phyloP scores from a whole-genome alignment of 1,284 basidiomycete species.

The Heterobasidion parviporum region DNA sequence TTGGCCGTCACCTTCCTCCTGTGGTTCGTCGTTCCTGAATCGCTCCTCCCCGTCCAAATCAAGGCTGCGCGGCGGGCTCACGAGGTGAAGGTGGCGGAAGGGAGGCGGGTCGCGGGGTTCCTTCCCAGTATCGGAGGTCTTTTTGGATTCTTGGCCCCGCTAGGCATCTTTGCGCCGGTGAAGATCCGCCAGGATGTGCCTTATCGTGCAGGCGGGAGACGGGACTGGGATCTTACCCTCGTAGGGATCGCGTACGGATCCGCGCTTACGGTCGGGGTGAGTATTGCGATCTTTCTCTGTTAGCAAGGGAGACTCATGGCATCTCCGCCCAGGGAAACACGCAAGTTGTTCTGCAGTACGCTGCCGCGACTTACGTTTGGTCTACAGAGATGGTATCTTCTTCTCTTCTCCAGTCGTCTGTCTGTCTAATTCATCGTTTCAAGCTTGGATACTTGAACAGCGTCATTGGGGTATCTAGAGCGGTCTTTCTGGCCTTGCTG shows the following conservation, averaged over 20 bases:
- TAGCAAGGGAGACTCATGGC: background rate
- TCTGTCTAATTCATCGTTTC: no score
- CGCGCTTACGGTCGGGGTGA: slow-evolving; percentile 45
- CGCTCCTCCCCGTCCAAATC: slow-evolving; percentile 45
- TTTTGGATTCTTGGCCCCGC: slow-evolving; percentile 56
- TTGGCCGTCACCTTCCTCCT: slow-evolving; percentile 40
- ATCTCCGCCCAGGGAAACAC: slow-evolving; percentile 43
- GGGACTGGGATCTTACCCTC: slow-evolving; percentile 63
- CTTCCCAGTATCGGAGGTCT: slow-evolving; percentile 24
- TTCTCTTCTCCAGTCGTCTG: no score
- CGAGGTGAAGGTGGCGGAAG: slow-evolving; percentile 20
- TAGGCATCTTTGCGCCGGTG: slow-evolving; percentile 56
- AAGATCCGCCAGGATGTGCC: slow-evolving; percentile 12
- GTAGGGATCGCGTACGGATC: slow-evolving; percentile 51
- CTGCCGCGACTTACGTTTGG: slow-evolving; percentile 63
- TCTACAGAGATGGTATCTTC: slow-evolving; percentile 51
- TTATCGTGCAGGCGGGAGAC: slow-evolving; percentile 9
- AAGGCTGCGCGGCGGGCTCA: slow-evolving; percentile 17
- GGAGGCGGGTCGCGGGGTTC: slow-evolving; percentile 9
- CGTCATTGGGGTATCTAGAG: no score
- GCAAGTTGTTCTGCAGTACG: slow-evolving; percentile 63
- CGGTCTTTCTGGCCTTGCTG: no score
- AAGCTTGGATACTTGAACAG: no score
- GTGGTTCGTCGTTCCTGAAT: slow-evolving; percentile 68
- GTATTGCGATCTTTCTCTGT: slow-evolving; percentile 10